Conservation (phyloP, 83 land plant species). For the Diphasiastrum complanatum region DNA sequence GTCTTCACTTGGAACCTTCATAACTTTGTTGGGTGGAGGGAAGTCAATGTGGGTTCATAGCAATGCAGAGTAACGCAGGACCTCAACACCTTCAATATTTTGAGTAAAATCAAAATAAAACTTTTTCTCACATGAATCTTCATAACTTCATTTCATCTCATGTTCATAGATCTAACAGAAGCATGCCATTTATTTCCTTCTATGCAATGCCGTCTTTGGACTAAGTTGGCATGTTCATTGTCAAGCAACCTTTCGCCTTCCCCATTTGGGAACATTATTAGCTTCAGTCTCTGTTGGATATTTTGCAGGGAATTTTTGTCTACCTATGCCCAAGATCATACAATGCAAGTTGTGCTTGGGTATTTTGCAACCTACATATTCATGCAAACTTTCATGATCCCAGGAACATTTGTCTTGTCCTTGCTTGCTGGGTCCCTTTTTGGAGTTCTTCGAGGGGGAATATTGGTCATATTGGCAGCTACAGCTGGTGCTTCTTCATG, state of each 20-base stretch:
- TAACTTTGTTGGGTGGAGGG: too few species aligned
- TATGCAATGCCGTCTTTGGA: too few species aligned
- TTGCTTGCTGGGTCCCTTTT: slow-evolving; percentile 89
- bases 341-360: slow-evolving; percentile 64
- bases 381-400: slow-evolving; percentile 98
- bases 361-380: slow-evolving; percentile 87
- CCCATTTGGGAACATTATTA: background rate
- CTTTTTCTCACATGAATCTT: too few species aligned
- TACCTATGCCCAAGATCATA: slow-evolving; percentile 56
- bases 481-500: slow-evolving; percentile 94
- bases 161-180: too few species aligned
- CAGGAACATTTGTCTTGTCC: slow-evolving; percentile 92
- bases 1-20: too few species aligned
- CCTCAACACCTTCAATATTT: too few species aligned
- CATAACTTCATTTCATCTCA: too few species aligned
- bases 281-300: background rate
- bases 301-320: slow-evolving; percentile 68
- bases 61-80: too few species aligned
- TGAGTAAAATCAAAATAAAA: too few species aligned
- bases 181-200: too few species aligned
- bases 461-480: slow-evolving; percentile 66
- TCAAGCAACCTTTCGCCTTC: background rate
- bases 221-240: too few species aligned
- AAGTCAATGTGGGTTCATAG: too few species aligned
- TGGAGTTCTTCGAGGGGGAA: slow-evolving; percentile 66